Base-by-base conservation (phyloP, 108 stramenopile species). In the Chaetoceros tenuissimus region DNA sequence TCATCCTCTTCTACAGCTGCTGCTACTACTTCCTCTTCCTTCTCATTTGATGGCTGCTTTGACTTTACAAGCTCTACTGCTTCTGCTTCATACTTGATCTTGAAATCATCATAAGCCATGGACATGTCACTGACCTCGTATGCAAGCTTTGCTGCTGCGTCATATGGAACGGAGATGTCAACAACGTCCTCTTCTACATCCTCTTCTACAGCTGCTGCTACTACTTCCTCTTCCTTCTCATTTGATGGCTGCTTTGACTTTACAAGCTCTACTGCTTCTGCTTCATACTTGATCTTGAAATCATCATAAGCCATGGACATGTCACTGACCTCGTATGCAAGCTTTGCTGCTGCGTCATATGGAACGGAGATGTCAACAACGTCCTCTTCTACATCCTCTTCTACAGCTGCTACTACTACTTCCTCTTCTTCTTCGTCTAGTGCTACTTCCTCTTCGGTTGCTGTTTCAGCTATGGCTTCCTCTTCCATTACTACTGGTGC, bases 361-460 rank as follows among this genome's bases (percentile, higher is more conserved):
- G 71, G 71, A 46, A 72, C 49, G 13, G 54, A 57, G 29, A 68
- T 53, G 54, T 73, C 72, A 47, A 66, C 69, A 27, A 68, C 67
- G 29, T 69, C 52, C 8, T 55, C 57, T n/a, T 69, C 34, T 50
- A 69, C 73, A 30, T 65, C 52, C 5, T 55, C 61, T 47, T 67
- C 51, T 2, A 16, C 16, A 8, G 60, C 31, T n/a, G 5, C 29
- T 1, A 57, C 64, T 13, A 51, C 16, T 26, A 34, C 26, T 43
- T 21, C 54, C 27, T 8, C 30, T 30, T 31, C 30, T n/a, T n/a
- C n/a, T n/a, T n/a, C n/a, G n/a, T n/a, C n/a, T n/a, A n/a, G n/a
- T n/a, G n/a, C n/a, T n/a, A n/a, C n/a, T n/a, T n/a, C n/a, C n/a
- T n/a, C n/a, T n/a, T n/a, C n/a, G n/a, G n/a, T n/a, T n/a, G n/a